phyloP scores from a whole-genome alignment of 1,284 basidiomycete genomes.

The Papiliotrema terrestris region DNA sequence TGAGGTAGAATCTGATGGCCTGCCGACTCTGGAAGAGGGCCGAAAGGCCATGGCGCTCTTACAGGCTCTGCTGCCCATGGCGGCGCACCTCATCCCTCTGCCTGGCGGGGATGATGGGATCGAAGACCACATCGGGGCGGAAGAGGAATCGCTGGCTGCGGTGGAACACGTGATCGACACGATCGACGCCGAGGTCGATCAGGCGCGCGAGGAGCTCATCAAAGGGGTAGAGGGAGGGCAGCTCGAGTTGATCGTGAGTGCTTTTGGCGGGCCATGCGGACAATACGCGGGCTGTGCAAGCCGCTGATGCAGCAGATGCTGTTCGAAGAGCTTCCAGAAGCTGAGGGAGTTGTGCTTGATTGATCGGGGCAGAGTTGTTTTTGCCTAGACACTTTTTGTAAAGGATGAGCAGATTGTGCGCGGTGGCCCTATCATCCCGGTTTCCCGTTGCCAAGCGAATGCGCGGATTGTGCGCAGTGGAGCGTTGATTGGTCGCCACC shows the following conservation, averaged over 20 bases:
- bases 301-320: conserved; percentile 9
- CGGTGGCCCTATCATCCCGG: no score
- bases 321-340: conserved; percentile 17
- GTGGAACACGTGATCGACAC: neutral
- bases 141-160: neutral
- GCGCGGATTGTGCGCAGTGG: no score
- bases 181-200: neutral
- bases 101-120: conserved; percentile 3
- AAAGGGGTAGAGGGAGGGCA: conserved; percentile 6
- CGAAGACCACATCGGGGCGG: neutral
- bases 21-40: neutral
- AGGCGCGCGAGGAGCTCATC: conserved; percentile 5
- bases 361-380: neutral
- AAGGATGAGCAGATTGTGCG: no score
- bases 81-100: conserved; percentile 11
- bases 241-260: conserved; percentile 15
- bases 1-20: neutral
- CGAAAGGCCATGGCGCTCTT: conserved; percentile 9
- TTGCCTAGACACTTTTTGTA: no score
- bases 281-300: neutral
- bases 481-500: no score
- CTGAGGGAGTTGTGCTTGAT: neutral
- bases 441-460: no score
- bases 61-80: conserved; percentile 9
- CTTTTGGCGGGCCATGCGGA: neutral